Conservation (phyloP, 305 asterid genomes). For the Solanum chacoense region DNA sequence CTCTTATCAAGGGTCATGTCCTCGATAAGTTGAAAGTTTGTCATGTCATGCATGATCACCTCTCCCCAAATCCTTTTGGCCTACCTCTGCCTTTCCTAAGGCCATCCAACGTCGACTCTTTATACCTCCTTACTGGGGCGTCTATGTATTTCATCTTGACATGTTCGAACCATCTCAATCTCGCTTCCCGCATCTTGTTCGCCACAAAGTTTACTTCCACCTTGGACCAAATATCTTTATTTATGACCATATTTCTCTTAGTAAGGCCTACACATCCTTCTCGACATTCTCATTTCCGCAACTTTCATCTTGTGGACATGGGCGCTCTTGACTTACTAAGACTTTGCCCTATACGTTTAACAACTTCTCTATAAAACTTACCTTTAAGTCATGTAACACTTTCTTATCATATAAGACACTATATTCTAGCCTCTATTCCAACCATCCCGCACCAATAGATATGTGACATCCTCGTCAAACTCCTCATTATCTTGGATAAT, state of each 20-base stretch:
- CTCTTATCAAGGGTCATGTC: neutral
- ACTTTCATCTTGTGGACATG: neutral
- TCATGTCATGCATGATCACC: neutral
- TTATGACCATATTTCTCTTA: neutral
- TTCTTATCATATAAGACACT: neutral
- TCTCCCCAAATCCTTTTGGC: neutral
- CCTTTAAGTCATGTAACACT: neutral
- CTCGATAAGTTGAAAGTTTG: neutral
- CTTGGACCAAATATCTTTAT: neutral
- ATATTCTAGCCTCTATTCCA: neutral
- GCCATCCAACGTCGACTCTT: neutral
- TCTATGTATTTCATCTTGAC: neutral
- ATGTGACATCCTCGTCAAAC: neutral
- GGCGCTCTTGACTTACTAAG: neutral
- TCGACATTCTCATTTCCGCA: neutral
- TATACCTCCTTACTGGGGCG: neutral
- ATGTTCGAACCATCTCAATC: neutral
- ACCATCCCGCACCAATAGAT: neutral
- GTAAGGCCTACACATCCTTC: neutral
- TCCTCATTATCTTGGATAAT: neutral
- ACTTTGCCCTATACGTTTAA: neutral
- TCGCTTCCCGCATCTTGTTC: neutral
- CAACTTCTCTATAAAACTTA: neutral
- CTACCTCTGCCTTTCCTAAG: neutral
- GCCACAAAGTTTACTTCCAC: neutral